Evolutionary conservation across 2,329 filamentous ascomycete species (phyloP).

Genomic region (Cladosporium velox): DNA sequence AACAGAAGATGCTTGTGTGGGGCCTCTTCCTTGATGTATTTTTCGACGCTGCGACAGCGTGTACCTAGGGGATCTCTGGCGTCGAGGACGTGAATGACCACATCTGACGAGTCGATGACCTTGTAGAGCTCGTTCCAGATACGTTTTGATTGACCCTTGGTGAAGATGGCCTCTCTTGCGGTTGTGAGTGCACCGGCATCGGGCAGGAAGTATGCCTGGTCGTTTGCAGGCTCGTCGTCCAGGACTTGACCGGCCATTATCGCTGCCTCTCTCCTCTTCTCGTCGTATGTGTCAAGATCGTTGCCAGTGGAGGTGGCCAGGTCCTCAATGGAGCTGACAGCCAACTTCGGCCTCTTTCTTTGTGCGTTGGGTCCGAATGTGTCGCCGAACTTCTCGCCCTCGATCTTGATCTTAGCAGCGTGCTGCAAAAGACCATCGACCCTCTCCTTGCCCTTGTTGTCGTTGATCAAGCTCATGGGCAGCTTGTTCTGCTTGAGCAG

Average conservation of each 20-base stretch:
- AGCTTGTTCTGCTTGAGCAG: constrained; percentile 97
- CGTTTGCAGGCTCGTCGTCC: constrained; percentile 17
- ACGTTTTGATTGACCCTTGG: constrained; percentile 90
- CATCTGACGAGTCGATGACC: constrained; percentile 92
- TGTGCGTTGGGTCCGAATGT: constrained; percentile 94
- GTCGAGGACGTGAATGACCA: constrained; percentile 92
- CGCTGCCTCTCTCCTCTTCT: constrained; percentile 75
- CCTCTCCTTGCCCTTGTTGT: constrained; percentile 62
- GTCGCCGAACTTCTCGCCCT: constrained; percentile 80
- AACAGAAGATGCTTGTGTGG: constrained; percentile 95
- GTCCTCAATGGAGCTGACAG: constrained; percentile 77
- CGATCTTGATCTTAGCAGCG: constrained; percentile 88
- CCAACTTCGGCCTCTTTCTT: constrained; percentile 87
- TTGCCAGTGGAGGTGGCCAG: constrained; percentile 77
- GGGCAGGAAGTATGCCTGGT: constrained; percentile 13
- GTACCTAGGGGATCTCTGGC: constrained; percentile 88
- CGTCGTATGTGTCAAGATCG: constrained; percentile 78
- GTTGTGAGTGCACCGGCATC: constrained; percentile 44
- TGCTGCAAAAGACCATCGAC: constrained; percentile 88
- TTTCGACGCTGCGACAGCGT: constrained; percentile 84
- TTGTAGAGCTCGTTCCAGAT: constrained; percentile 96
- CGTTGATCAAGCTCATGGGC: constrained; percentile 89
- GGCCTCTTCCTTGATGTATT: constrained; percentile 89
- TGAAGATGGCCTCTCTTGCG: constrained; percentile 73
- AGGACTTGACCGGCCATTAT: constrained; percentile 12